Evolutionary conservation across 2,329 filamentous ascomycete genomes (phyloP).

Genomic region (Penicillium sp.): DNA sequence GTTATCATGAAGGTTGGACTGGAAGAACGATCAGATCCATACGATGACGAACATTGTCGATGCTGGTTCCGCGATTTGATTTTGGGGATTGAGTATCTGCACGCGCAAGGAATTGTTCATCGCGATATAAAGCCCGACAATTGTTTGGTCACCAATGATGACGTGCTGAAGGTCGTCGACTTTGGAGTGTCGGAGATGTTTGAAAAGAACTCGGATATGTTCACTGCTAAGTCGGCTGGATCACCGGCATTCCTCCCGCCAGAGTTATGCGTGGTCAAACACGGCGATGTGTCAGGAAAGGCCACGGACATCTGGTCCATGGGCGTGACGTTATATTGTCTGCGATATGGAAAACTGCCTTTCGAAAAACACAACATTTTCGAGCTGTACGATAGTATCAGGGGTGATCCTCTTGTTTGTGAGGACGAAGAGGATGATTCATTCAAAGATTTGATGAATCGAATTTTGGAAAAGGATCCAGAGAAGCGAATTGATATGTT

Average conservation of each 20-base stretch:
- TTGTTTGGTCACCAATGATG: slow-evolving; percentile 81
- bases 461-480: slow-evolving; percentile 82
- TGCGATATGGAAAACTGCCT: slow-evolving; percentile 84
- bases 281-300: slow-evolving; percentile 83
- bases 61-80: slow-evolving; percentile 95
- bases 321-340: slow-evolving; percentile 91
- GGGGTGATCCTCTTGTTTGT: slow-evolving; percentile 65
- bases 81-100: slow-evolving; percentile 91
- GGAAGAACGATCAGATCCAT: slow-evolving; percentile 79
- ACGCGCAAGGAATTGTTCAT: slow-evolving; percentile 92
- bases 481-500: slow-evolving; percentile 79
- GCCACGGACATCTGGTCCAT: slow-evolving; percentile 98
- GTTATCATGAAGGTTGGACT: slow-evolving; percentile 95
- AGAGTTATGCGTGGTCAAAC: slow-evolving; percentile 83
- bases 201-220: slow-evolving; percentile 83
- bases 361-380: slow-evolving; percentile 79
- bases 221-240: slow-evolving; percentile 87
- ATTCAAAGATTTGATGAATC: slow-evolving; percentile 73
- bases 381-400: slow-evolving; percentile 88
- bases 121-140: slow-evolving; percentile 99
- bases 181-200: slow-evolving; percentile 99
- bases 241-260: slow-evolving; percentile 94
- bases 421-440: slow-evolving; percentile 64
- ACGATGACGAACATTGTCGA: slow-evolving; percentile 77
- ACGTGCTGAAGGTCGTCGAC: slow-evolving; percentile 95